Conservation (phyloP, 805 yeast genomes). For the Zygosaccharomyces lentus region DNA sequence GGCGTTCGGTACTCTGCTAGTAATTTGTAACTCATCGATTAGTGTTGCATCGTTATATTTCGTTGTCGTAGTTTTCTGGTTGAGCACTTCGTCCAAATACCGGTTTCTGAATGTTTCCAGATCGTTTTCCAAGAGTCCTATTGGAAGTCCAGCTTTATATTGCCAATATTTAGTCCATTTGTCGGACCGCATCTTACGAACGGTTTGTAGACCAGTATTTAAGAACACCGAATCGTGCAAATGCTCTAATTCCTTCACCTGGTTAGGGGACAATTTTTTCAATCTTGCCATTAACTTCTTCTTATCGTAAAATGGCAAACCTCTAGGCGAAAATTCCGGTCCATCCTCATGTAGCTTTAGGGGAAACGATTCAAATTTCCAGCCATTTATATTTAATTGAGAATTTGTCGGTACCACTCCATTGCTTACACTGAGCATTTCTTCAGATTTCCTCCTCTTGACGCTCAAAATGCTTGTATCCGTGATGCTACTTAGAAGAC, state of each 20-base stretch:
- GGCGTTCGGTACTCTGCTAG: conserved; percentile 45
- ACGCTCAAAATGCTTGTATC: conserved; percentile 10
- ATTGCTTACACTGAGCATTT: conserved; percentile 2
- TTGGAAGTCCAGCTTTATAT: conserved; percentile 40
- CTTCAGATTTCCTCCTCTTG: conserved; percentile 14
- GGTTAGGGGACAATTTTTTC: conserved; percentile 33
- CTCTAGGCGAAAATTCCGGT: conserved; percentile 34
- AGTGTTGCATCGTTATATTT: conserved; percentile 39
- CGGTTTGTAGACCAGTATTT: conserved; percentile 42
- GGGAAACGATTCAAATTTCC: conserved; percentile 35
- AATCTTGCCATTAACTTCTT: conserved; percentile 29
- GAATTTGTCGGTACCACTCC: conserved; percentile 8
- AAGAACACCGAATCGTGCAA: conserved; percentile 46
- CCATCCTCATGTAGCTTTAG: conserved; percentile 19
- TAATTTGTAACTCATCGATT: conserved; percentile 42
- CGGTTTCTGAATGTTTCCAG: conserved; percentile 24
- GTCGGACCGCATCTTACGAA: conserved; percentile 39
- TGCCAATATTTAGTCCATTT: conserved; percentile 50
- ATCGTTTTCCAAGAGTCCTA: conserved; percentile 31
- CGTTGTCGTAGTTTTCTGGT: conserved; percentile 29
- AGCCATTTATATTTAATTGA: conserved; percentile 28
- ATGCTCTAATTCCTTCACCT: conserved; percentile 46
- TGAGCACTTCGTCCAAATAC: conserved; percentile 33
- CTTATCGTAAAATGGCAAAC: conserved; percentile 42
- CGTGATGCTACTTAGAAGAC: conserved; percentile 24